Base-by-base conservation (phyloP, 1,284 basidiomycete species). In the Ceratobasidium sp. region DNA sequence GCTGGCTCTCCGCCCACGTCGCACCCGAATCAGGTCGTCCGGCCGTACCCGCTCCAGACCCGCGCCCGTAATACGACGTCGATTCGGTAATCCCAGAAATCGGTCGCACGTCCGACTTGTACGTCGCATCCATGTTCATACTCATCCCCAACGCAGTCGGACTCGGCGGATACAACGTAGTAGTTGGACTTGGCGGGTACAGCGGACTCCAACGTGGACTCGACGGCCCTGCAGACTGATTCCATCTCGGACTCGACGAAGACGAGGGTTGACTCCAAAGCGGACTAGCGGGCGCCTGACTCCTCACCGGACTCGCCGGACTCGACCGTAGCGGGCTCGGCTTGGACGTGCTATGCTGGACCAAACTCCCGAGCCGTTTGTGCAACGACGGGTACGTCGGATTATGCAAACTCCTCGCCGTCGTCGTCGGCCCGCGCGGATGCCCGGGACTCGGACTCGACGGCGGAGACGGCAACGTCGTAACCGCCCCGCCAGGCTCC, bases 31-130 rank as follows among this genome's bases (percentile, higher is more conserved):
- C 71, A 10, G 56, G 71, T 58, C 58, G 58, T n/a, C 58, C 58
- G 26, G 60, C 46, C 58, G 71, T 75, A 60, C 71, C 64, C 15
- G 71, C 71, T 39, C 56, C 70, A 40, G 71, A 75, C 39, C 46
- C 56, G 64, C 42, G 71, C 44, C 58, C 71, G 20, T 60, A 55
- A 26, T 75, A 75, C 42, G 71, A 63, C 46, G 71, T 33, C 33
- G 33, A 75, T 40, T 75, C 71, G 58, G 71, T 75, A 15, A 49
- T 49, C 26, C 60, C 71, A 42, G 71, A 75, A n/a, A 75, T 51
- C 13, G 71, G 71, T 12, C 71, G 58, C n/a, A 75, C 71, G 46
- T 75, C 71, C 44, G 58, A 63, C 10, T 58, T n/a, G 33, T 33
- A 33, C 33, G 33, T 33, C 33, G 33, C 33, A 4, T 33, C 33